Evolutionary conservation across 2,329 filamentous ascomycete genomes (phyloP), one percentile per base, ranked within the genome.

Genomic region (Teratosphaeriaceae sp.): DNA sequence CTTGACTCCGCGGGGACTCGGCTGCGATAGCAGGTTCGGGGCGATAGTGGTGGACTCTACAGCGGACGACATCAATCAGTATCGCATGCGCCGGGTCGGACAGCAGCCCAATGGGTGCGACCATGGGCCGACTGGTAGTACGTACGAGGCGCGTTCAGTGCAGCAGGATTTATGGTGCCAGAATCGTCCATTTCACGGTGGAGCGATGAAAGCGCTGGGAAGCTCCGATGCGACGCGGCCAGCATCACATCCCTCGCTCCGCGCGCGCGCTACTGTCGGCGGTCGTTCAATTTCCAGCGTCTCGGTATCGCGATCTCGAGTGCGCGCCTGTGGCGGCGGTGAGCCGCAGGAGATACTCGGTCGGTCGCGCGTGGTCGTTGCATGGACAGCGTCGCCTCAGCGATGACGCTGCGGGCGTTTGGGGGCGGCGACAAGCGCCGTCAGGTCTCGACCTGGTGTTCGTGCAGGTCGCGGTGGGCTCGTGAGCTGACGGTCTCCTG

Each of bases 81-180:
- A 23, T 7, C 37, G 22, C 23, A 11, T 34, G 7, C 9, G 30
- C 8, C 30, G 9, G 15, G 30, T 29, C 5, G 3, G 18, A 21
- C 5, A 5, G 7, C 19, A 24, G 23, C 39, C 29, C n/a, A n/a
- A n/a, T n/a, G 30, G 43, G 33, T 36, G 42, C 45, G 42, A 29
- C 27, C 29, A 26, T 30, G 43, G 27, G 35, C 18, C 27, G 24
- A 12, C 27, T 9, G 20, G 15, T 24, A 38, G 30, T 34, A 53
- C 61, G 55, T 81, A 90, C 85, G 80, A 73, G 81, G 72, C 64
- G 82, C 82, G 71, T 84, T 88, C 72, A 94, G 76, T 52, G 84
- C 85, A 61, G 86, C 86, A 65, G 88, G 88, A 75, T 94, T 87
- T 75, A 94, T 92, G 63, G 88, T 94, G 65, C 84, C 85, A 73